phyloP scores from a whole-genome alignment of 2,329 filamentous ascomycete species.

The Nigrospora oryzae region DNA sequence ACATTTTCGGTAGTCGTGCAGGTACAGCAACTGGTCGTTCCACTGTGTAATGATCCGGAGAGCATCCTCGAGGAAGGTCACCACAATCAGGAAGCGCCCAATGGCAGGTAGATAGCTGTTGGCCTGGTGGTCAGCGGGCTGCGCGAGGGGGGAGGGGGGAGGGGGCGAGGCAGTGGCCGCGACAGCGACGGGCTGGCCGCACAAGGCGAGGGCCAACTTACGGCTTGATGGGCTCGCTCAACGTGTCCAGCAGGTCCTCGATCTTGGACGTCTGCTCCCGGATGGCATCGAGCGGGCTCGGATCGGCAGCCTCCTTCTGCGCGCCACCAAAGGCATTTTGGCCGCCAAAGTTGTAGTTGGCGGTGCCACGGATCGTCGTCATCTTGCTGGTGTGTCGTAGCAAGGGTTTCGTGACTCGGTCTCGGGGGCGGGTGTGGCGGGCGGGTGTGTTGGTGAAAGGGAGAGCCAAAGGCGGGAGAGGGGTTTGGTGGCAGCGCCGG shows the following conservation, averaged over 20 bases:
- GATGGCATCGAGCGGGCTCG: constrained; percentile 78
- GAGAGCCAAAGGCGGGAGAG: too few relatives aligned
- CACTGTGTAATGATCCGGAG: constrained; percentile 96
- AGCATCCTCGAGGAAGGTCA: constrained; percentile 96
- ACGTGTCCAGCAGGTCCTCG: constrained; percentile 80
- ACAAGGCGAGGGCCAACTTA: constrained; percentile 40
- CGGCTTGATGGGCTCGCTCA: constrained; percentile 91
- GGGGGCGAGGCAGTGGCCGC: background rate
- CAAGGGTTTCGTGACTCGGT: background rate
- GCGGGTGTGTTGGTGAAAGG: too few relatives aligned
- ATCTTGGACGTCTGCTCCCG: constrained; percentile 96
- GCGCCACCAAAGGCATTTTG: constrained; percentile 62
- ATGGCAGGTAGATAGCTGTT: constrained; percentile 84
- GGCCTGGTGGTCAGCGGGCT: background rate
- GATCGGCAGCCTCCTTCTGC: constrained; percentile 53
- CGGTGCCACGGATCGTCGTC: constrained; percentile 52
- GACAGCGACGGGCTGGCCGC: too few relatives aligned
- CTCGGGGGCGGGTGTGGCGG: background rate
- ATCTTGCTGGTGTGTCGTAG: constrained; percentile 14
- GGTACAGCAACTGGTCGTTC: constrained; percentile 87
- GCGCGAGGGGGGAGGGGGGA: background rate
- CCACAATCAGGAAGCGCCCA: constrained; percentile 94
- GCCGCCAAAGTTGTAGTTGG: constrained; percentile 76
- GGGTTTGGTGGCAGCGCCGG: too few relatives aligned
- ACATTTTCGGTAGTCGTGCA: constrained; percentile 91